Evolutionary conservation across 164 flowering plant species (phyloP).

Genomic region (Magnolia changhungtana): DNA sequence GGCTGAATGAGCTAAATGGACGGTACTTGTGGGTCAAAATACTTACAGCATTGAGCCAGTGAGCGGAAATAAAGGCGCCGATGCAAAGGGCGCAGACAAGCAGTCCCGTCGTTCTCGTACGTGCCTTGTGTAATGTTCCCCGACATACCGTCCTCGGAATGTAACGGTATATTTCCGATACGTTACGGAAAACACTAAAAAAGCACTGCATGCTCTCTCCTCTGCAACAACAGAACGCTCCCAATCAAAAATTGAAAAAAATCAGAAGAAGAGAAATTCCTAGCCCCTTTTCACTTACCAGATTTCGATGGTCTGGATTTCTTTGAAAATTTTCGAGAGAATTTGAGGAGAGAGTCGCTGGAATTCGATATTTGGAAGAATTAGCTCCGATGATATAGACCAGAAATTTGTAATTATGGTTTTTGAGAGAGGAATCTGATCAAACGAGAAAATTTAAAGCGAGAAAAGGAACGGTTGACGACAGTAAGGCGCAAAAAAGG

Average conservation of each 20-base stretch:
- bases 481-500: neutral
- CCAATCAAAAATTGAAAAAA: too few relatives aligned
- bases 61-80: slow-evolving; percentile 4
- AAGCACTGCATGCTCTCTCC: neutral
- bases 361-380: neutral
- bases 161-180: neutral
- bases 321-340: neutral
- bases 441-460: too few relatives aligned
- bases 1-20: neutral
- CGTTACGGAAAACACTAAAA: neutral
- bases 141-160: neutral
- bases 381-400: too few relatives aligned
- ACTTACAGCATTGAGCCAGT: slow-evolving; percentile 4
- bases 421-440: neutral
- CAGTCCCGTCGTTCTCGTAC: neutral
- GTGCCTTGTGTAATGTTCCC: neutral
- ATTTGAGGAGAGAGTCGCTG: too few relatives aligned
- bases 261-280: neutral
- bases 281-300: neutral
- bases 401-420: neutral
- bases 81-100: neutral
- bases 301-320: neutral
- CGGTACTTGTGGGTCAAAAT: neutral
- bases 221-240: neutral
- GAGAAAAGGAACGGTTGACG: neutral